Percentiles rank a stretch among this genome's conserved stretches.
These are phyloP conservation scores for Aspergillus fumigatus DNA, from an alignment of 2,329 filamentous ascomycete genomes.

Conservation along the genomic window DNA sequence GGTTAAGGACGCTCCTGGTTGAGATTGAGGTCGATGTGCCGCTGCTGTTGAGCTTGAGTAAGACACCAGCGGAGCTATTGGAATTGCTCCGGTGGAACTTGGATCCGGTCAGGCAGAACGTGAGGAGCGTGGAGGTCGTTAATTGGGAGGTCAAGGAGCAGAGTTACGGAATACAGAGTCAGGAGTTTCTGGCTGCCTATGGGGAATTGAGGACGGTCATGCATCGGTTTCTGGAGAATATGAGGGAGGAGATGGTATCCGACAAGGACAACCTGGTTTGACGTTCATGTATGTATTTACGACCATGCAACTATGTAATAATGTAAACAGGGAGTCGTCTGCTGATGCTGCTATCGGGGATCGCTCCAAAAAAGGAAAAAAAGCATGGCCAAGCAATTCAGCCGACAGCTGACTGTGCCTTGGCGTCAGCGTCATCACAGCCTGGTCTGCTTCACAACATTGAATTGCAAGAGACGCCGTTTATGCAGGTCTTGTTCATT, in stretches of 20 bases:
- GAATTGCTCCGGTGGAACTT: constrained; percentile 7
- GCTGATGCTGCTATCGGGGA: background rate
- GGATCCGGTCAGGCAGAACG: background rate
- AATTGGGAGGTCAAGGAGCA: constrained; percentile 7
- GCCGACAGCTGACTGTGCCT: background rate
- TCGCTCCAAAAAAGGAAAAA: background rate
- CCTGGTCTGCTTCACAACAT: background rate
- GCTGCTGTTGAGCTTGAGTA: constrained; percentile 9
- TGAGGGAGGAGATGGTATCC: constrained; percentile 6
- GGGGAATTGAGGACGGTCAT: constrained; percentile 1
- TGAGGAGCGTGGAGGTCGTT: background rate
- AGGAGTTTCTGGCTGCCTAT: constrained; percentile 6
- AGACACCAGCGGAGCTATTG: constrained; percentile 7
- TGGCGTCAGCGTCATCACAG: background rate
- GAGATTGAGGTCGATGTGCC: constrained; percentile 7
- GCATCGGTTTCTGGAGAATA: constrained; percentile 6
- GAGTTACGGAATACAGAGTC: constrained; percentile 9
- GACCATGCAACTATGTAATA: background rate
- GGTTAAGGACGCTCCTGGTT: background rate
- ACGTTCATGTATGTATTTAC: background rate
- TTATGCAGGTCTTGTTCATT: background rate
- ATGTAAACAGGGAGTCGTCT: too few species aligned
- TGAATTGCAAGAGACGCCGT: background rate
- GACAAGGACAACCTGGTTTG: background rate
- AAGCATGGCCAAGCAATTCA: background rate